Evolutionary conservation across 2,329 filamentous ascomycete species (phyloP).

Genomic region (Aspergillus fumigatiaffinis): DNA sequence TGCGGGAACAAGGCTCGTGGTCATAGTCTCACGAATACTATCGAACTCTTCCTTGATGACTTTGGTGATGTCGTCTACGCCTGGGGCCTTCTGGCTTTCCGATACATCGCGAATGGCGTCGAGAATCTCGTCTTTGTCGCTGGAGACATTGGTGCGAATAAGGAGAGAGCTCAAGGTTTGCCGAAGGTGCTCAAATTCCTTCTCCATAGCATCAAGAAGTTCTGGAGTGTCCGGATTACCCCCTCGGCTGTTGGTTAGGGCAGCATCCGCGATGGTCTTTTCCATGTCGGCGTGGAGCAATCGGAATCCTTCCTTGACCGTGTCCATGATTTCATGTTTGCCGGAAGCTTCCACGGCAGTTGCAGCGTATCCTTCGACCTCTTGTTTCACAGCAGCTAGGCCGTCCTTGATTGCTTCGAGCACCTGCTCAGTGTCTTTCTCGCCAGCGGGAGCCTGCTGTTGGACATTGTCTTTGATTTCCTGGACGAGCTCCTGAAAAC

Average conservation of each 20-base stretch:
- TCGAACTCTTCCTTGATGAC: slow-evolving; percentile 59
- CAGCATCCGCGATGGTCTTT: slow-evolving; percentile 46
- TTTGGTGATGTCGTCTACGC: slow-evolving; percentile 30
- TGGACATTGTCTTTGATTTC: slow-evolving; percentile 65
- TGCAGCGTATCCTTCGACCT: slow-evolving; percentile 79
- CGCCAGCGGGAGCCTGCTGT: slow-evolving; percentile 73
- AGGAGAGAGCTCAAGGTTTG: slow-evolving; percentile 70
- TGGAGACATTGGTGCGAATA: slow-evolving; percentile 54
- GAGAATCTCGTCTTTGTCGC: slow-evolving; percentile 59
- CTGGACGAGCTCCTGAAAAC: slow-evolving; percentile 56
- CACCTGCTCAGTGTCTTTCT: slow-evolving; percentile 80
- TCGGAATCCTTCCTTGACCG: slow-evolving; percentile 60
- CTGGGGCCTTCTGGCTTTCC: slow-evolving; percentile 29
- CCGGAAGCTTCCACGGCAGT: slow-evolving; percentile 63
- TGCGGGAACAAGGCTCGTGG: slow-evolving; percentile 28
- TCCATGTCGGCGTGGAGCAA: slow-evolving; percentile 58
- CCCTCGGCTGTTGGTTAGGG: slow-evolving; percentile 26
- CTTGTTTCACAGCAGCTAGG: slow-evolving; percentile 70
- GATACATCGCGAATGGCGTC: slow-evolving; percentile 54
- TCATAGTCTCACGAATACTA: slow-evolving; percentile 51
- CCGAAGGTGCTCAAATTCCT: slow-evolving; percentile 77
- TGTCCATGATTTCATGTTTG: slow-evolving; percentile 75
- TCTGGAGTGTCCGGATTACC: slow-evolving; percentile 58
- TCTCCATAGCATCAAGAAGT: slow-evolving; percentile 70
- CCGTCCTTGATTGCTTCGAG: slow-evolving; percentile 85